Conservation (phyloP, 495 filamentous ascomycete genomes). For the Penicillium canariense region DNA sequence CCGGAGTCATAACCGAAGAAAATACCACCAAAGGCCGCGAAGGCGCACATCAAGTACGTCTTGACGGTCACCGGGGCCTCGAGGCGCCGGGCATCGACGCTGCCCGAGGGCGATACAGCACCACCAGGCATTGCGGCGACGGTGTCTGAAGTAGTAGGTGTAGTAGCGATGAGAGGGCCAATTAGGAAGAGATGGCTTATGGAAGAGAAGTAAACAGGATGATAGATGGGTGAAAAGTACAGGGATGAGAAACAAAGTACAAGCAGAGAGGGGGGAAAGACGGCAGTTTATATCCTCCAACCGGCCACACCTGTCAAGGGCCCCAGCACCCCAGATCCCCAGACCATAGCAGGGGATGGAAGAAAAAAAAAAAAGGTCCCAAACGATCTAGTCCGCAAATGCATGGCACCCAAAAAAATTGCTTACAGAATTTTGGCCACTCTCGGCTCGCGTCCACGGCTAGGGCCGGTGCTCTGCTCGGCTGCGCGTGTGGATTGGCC, state of each 20-base stretch:
- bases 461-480: slow-evolving; percentile 6
- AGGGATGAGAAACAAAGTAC: slow-evolving; percentile 3
- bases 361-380: not conserved
- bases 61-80: slow-evolving; percentile 63
- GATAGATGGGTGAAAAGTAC: slow-evolving; percentile 1
- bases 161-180: not conserved
- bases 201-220: not conserved
- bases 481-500: not conserved
- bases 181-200: not conserved
- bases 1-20: slow-evolving; percentile 57
- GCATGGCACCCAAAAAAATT: not conserved
- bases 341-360: not conserved
- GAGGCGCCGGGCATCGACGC: slow-evolving; percentile 42
- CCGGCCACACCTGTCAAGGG: not conserved
- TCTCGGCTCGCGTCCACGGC: slow-evolving; percentile 9
- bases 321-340: slow-evolving; percentile 8
- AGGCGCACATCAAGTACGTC: slow-evolving; percentile 61
- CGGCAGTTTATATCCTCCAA: slow-evolving; percentile 18
- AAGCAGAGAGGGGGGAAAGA: not conserved
- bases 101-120: slow-evolving; percentile 24
- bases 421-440: slow-evolving; percentile 12
- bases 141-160: slow-evolving; percentile 4
- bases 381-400: slow-evolving; percentile 10
- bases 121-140: slow-evolving; percentile 25
- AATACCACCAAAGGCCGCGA: slow-evolving; percentile 59